Conservation (phyloP, 2,329 filamentous ascomycete species). For the Colletotrichum tabaci region DNA sequence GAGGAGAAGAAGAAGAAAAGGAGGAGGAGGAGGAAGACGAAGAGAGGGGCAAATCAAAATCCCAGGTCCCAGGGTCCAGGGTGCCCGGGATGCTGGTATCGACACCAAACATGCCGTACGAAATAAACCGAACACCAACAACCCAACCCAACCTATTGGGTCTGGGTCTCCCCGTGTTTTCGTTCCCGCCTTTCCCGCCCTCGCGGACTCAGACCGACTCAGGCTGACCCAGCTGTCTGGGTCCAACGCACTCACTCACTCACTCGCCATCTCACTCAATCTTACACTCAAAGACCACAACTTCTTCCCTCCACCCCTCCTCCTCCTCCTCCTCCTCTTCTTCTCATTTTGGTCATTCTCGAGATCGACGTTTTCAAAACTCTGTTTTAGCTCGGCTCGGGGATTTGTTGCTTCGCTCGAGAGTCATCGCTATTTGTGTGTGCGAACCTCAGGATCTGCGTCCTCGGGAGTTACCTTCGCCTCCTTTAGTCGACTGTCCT, state of each 20-base stretch:
- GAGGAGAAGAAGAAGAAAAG: too few relatives aligned
- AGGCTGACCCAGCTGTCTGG: conserved; percentile 31
- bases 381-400: conserved; percentile 17
- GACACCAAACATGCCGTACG: conserved; percentile 14
- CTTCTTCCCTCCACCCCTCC: conserved; percentile 11
- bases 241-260: conserved; percentile 16
- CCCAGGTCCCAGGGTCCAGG: conserved; percentile 37
- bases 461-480: neutral
- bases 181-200: conserved; percentile 40
- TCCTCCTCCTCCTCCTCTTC: conserved; percentile 5
- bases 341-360: conserved; percentile 7
- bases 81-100: conserved; percentile 26
- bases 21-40: too few relatives aligned
- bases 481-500: neutral
- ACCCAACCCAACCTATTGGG: conserved; percentile 35
- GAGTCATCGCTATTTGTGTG: neutral
- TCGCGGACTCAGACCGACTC: conserved; percentile 40
- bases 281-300: neutral
- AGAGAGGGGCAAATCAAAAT: conserved; percentile 9
- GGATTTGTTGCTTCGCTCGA: neutral
- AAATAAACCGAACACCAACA: conserved; percentile 18
- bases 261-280: conserved; percentile 7
- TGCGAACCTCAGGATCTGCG: neutral
- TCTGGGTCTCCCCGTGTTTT: conserved; percentile 37
- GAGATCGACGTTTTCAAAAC: conserved; percentile 10